phyloP scores from a whole-genome alignment of 2,329 filamentous ascomycete species.

The Fusarium bactridioides region DNA sequence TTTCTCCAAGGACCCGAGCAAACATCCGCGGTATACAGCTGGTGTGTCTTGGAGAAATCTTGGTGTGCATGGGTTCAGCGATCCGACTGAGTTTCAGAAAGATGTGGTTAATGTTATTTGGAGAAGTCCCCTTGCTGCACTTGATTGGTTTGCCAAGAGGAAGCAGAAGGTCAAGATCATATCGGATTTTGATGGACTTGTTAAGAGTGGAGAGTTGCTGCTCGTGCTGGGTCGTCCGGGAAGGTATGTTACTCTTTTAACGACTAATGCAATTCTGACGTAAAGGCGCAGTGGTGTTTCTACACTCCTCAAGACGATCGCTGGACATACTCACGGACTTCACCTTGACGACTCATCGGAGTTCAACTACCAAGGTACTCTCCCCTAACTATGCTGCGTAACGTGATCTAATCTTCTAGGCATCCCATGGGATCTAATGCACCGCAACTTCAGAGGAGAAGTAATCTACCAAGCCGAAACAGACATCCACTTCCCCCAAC shows the following conservation, averaged over 20 bases:
- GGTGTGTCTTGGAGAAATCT: slow-evolving; percentile 71
- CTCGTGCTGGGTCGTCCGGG: slow-evolving; percentile 69
- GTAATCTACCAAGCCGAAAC: slow-evolving; percentile 85
- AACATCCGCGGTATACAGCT: slow-evolving; percentile 15
- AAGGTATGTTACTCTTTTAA: slow-evolving; percentile 12
- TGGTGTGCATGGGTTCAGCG: slow-evolving; percentile 71
- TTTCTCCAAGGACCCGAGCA: slow-evolving; percentile 25
- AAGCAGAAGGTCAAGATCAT: slow-evolving; percentile 70
- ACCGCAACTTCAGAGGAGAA: slow-evolving; percentile 66
- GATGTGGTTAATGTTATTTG: slow-evolving; percentile 65
- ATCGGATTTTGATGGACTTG: slow-evolving; percentile 69
- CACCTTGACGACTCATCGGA: slow-evolving; percentile 72
- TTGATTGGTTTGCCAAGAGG: slow-evolving; percentile 58
- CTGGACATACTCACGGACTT: slow-evolving; percentile 81
- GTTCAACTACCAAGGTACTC: slow-evolving; percentile 77
- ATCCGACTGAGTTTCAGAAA: slow-evolving; percentile 73
- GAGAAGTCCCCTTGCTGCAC: slow-evolving; percentile 52
- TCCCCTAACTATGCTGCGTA: no score
- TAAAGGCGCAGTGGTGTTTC: slow-evolving; percentile 67
- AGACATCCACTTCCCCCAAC: slow-evolving; percentile 78
- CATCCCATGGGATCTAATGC: slow-evolving; percentile 33
- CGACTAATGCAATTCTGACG: background rate
- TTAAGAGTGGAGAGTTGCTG: slow-evolving; percentile 74
- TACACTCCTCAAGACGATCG: slow-evolving; percentile 81
- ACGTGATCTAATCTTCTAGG: slow-evolving; percentile 7